These are phyloP conservation scores for Pisolithus microcarpus DNA, from an alignment of 768 basidiomycete genomes.

Conservation along the genomic window DNA sequence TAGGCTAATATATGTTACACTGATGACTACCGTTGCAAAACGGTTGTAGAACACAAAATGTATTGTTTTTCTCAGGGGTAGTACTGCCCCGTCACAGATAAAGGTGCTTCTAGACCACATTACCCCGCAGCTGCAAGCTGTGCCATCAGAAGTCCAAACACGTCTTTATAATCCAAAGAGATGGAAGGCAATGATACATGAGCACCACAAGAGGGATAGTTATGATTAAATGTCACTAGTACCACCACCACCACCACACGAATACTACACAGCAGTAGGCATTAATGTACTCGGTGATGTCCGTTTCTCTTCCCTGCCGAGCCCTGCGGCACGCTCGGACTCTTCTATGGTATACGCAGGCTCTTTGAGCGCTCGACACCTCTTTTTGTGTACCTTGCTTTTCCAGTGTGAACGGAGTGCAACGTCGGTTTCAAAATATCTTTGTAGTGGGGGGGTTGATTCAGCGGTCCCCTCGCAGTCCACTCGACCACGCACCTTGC, in stretches of 20 bases:
- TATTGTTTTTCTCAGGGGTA: conserved; percentile 2
- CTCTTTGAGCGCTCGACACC: conserved; percentile 72
- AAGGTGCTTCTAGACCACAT: conserved; percentile 7
- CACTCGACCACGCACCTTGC: conserved; percentile 57
- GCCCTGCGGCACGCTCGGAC: conserved; percentile 80
- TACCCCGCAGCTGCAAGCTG: conserved; percentile 18
- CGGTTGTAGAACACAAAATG: conserved; percentile 7
- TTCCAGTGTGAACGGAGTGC: conserved; percentile 81
- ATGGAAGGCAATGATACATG: conserved; percentile 8
- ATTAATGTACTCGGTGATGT: conserved; percentile 18
- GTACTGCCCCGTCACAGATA: neutral
- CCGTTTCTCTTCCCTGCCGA: conserved; percentile 57
- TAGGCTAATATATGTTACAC: conserved; percentile 21
- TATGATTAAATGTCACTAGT: conserved; percentile 1
- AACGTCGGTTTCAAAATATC: conserved; percentile 78
- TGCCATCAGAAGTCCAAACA: conserved; percentile 10
- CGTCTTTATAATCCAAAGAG: too few species aligned
- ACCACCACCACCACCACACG: conserved; percentile 14
- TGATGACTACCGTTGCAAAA: conserved; percentile 14
- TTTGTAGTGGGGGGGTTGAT: conserved; percentile 20
- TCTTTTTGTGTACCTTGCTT: conserved; percentile 87
- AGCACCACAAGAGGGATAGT: conserved; percentile 12
- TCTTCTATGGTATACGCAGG: conserved; percentile 93
- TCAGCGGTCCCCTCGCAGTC: neutral
- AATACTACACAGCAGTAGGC: conserved; percentile 17